These are phyloP conservation scores for Nelumbo lutea DNA, from an alignment of 164 flowering plant species.

Conservation along the genomic window DNA sequence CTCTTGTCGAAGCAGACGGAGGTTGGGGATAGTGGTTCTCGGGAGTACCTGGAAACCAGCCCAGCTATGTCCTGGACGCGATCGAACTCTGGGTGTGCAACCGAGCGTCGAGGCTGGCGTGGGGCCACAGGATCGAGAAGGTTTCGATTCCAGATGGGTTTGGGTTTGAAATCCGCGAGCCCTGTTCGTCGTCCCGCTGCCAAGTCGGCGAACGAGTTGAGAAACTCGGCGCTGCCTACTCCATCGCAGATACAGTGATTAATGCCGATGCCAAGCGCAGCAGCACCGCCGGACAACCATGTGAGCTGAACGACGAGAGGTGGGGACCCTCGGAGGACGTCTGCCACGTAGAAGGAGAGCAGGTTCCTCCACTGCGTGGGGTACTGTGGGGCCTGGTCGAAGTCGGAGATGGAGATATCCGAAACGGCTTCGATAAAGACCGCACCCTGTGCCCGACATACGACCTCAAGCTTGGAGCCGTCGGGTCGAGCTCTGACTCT, in stretches of 20 bases:
- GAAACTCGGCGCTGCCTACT: slow-evolving; percentile 57
- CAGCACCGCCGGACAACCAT: slow-evolving; percentile 55
- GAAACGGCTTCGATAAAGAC: slow-evolving; percentile 49
- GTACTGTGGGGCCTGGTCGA: slow-evolving; percentile 36
- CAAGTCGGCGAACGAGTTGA: slow-evolving; percentile 50
- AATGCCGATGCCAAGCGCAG: slow-evolving; percentile 47
- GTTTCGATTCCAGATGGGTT: slow-evolving; percentile 55
- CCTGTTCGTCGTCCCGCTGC: slow-evolving; percentile 22
- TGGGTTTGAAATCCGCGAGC: slow-evolving; percentile 17
- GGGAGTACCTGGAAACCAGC: slow-evolving; percentile 31
- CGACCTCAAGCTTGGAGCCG: slow-evolving; percentile 42
- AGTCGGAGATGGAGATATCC: slow-evolving; percentile 22
- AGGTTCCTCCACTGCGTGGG: slow-evolving; percentile 46
- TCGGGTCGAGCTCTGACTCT: slow-evolving; percentile 37
- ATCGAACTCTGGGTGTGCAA: slow-evolving; percentile 50
- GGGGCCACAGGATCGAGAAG: slow-evolving; percentile 29
- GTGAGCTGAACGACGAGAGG: slow-evolving; percentile 65
- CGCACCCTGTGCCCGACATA: slow-evolving; percentile 57
- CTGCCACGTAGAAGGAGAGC: slow-evolving; percentile 40
- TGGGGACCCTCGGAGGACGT: slow-evolving; percentile 48
- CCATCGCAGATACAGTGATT: slow-evolving; percentile 65
- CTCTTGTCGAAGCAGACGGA: slow-evolving; percentile 28
- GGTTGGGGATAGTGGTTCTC: slow-evolving; percentile 44
- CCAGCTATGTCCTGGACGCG: slow-evolving; percentile 44
- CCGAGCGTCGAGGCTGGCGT: neutral